Conservation (phyloP, 805 yeast genomes). For the Candida chilensis region DNA sequence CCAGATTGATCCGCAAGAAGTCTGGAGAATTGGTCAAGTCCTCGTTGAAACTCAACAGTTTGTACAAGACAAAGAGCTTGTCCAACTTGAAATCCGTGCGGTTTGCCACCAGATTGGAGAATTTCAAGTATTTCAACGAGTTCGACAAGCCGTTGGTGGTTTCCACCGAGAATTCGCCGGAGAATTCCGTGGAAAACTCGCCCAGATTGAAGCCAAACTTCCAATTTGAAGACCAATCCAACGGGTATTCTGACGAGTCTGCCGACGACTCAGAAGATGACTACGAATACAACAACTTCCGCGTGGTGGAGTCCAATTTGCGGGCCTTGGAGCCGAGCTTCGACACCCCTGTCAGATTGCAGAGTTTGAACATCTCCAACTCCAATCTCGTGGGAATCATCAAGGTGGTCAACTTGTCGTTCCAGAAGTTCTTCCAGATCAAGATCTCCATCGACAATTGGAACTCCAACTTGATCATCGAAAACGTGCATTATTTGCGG, state of each 20-base stretch:
- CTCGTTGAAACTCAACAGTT: slow-evolving; percentile 41
- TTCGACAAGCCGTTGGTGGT: slow-evolving; percentile 53
- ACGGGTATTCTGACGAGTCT: too few species aligned
- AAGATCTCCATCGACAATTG: slow-evolving; percentile 43
- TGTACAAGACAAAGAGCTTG: too few species aligned
- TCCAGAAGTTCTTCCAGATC: slow-evolving; percentile 27
- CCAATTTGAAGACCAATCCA: too few species aligned
- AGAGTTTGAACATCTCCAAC: too few species aligned
- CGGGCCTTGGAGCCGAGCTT: too few species aligned
- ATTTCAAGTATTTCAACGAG: slow-evolving; percentile 57
- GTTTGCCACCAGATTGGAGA: slow-evolving; percentile 52
- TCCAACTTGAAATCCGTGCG: slow-evolving; percentile 63
- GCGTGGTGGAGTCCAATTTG: too few species aligned
- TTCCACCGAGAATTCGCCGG: slow-evolving; percentile 48
- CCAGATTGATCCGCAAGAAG: slow-evolving; percentile 74
- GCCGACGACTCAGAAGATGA: too few species aligned
- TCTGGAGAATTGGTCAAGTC: slow-evolving; percentile 83
- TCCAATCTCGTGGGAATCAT: slow-evolving; percentile 30
- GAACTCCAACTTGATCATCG: slow-evolving; percentile 22
- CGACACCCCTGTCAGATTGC: too few species aligned
- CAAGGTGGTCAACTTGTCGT: slow-evolving; percentile 25
- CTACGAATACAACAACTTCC: too few species aligned
- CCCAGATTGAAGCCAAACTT: too few species aligned
- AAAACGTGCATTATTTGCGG: slow-evolving; percentile 11
- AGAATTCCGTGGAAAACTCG: too few species aligned